phyloP scores from a whole-genome alignment of 2,329 filamentous ascomycete genomes.

The Diaporthe sp. region DNA sequence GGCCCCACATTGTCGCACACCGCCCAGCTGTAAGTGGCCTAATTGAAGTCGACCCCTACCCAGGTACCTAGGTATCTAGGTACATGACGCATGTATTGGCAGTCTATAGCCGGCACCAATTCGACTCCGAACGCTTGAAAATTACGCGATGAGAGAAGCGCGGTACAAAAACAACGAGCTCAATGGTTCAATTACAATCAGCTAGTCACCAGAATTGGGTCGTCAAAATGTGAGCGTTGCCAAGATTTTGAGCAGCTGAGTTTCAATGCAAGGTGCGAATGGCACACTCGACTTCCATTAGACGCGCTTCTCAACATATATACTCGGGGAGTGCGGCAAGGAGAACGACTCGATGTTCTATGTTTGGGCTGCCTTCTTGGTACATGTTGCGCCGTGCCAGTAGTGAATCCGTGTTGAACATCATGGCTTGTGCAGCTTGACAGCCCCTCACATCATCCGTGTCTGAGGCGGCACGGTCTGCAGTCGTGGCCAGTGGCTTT shows the following conservation, averaged over 20 bases:
- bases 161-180: background rate
- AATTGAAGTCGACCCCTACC: background rate
- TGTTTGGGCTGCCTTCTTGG: background rate
- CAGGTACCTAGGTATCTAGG: background rate
- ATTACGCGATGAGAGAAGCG: background rate
- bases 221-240: background rate
- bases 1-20: slow-evolving; percentile 25
- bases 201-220: background rate
- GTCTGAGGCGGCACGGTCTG: background rate
- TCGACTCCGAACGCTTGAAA: background rate
- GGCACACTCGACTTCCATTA: background rate
- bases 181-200: background rate
- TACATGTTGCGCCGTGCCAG: background rate
- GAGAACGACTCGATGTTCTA: too few species aligned
- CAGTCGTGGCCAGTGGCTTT: background rate
- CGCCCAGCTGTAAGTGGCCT: slow-evolving; percentile 11
- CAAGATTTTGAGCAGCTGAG: background rate
- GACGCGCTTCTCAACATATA: background rate
- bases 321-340: background rate
- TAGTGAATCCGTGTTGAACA: background rate
- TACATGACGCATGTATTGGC: background rate
- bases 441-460: background rate
- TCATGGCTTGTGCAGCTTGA: background rate
- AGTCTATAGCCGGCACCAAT: background rate
- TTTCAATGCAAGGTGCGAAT: background rate